Evolutionary conservation across 176 grass and related monocot genomes (phyloP), one percentile per base, ranked within the genome.

Genomic region (Oryza australiensis): DNA sequence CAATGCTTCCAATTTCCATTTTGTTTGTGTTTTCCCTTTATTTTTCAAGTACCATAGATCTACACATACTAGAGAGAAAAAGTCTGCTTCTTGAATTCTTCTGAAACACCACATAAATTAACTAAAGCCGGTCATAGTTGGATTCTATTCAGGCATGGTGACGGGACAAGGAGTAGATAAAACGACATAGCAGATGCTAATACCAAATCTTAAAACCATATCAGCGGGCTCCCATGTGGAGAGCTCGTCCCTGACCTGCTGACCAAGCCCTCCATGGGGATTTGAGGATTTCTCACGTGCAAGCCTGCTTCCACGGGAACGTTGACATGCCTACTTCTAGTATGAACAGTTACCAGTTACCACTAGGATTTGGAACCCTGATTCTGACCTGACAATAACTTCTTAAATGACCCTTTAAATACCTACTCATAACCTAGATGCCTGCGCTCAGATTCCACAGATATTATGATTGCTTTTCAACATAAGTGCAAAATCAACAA

Each of bases 381-480:
- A n/a, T 60, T 60, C 22, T 60, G n/a, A 20, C 9, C 55, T 60
- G 55, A 70, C 30, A n/a, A 6, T 32, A 32, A 43, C 62, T 62
- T 15, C 81, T 74, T 60, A 15, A 63, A 69, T 32, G 16, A 67
- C 16, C 30, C 32, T 64, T 74, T 74, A 64, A 53, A 34, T 74
- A 5, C 34, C 5, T 20, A 65, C 26, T 7, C 29, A 49, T 74
- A 30, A 15, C 15, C 42, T 64, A 64, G 4, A 48, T 12, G 1
- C 23, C 23, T 57, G 53, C 32, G 41, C 33, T 28, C 46, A 60
- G 32, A 84, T 8, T 68, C 28, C 67, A 84, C 51, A 76, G 12
- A 67, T 63, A 72, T 12, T 37, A 27, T 53, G 23, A 24, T 18
- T 74, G 22, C 9, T 66, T 66, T 73, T 57, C 32, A 48, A 82